Evolutionary conservation across 768 basidiomycete genomes (phyloP), one percentile per base, ranked within the genome.

Genomic region (Coprinopsis marcescibilis): DNA sequence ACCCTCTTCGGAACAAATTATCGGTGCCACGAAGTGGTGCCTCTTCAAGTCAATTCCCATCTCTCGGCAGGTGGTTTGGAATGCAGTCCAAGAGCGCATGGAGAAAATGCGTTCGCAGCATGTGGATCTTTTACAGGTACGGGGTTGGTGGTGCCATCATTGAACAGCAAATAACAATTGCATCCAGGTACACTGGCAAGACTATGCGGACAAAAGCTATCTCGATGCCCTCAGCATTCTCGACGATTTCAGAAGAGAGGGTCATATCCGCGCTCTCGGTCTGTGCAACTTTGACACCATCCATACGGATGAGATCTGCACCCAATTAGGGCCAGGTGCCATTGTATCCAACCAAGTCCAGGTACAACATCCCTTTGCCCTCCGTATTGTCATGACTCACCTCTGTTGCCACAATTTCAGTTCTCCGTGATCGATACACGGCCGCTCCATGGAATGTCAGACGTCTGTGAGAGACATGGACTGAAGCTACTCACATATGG

Each of bases 11-110:
- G 57, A 67, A 29, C 55, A 63, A 2, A 72, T 85, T 8, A 51
- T 90, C 20, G 84, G 86, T 34, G 86, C 83, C 1, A 92, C 90
- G 2, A 92, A 92, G 59, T 92, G 86, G 87, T 89, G 86, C 62
- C 77, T 89, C 19, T 89, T 89, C 67, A 69, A 73, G 46, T 65
- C 64, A 27, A 66, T 68, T 8, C 58, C 61, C 8, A 67, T 76
- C 1, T 73, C 82, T 5, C 78, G 75, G 6, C 62, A 69, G 24
- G 63, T 72, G 45, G 85, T 88, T 45, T 71, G 80, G 57, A 72
- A 70, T n/a, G 81, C 77, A 12, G 72, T 89, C 7, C 71, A 73
- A 49, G 83, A 88, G 55, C 79, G 86, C 35, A 71, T 83, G 63
- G 68, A 69, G 32, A 78, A 82, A 21, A 85, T 83, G 75, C 73